A percentile compares a stretch with the other conserved stretches of the same genome.
phyloP scores from a whole-genome alignment of 371 early-diverging fungal species.

The Rhizopus delemar region DNA sequence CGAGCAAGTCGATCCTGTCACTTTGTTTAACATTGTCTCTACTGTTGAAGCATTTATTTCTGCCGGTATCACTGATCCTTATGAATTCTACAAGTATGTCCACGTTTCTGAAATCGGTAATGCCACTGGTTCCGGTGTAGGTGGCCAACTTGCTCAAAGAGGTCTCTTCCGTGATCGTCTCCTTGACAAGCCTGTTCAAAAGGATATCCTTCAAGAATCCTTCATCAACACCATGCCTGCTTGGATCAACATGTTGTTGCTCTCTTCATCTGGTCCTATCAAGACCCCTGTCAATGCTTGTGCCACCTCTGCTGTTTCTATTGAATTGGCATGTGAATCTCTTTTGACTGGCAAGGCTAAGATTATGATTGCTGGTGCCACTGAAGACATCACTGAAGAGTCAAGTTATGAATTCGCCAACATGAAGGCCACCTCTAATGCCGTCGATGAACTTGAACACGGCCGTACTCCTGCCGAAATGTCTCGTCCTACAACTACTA shows the following conservation, averaged over 20 bases:
- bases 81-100: constrained; percentile 96
- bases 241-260: constrained; percentile 95
- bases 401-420: constrained; percentile 94
- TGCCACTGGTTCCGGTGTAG: constrained; percentile 83
- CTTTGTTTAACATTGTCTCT: constrained; percentile 86
- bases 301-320: constrained; percentile 90
- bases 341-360: constrained; percentile 92
- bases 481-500: constrained; percentile 90
- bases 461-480: constrained; percentile 91
- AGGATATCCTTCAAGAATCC: constrained; percentile 93
- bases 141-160: constrained; percentile 82
- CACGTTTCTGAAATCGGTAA: constrained; percentile 95
- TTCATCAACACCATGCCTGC: constrained; percentile 97
- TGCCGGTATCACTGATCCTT: constrained; percentile 94
- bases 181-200: constrained; percentile 87
- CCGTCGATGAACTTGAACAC: constrained; percentile 80
- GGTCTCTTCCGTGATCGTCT: constrained; percentile 79
- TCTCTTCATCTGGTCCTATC: constrained; percentile 95
- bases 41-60: constrained; percentile 93
- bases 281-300: constrained; percentile 95
- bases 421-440: constrained; percentile 94
- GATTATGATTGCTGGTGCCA: constrained; percentile 93
- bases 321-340: constrained; percentile 91
- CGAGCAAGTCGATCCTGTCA: constrained; percentile 88
- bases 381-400: constrained; percentile 93